phyloP scores from a whole-genome alignment of 1,284 basidiomycete genomes.

The Taiwanofungus camphoratus region DNA sequence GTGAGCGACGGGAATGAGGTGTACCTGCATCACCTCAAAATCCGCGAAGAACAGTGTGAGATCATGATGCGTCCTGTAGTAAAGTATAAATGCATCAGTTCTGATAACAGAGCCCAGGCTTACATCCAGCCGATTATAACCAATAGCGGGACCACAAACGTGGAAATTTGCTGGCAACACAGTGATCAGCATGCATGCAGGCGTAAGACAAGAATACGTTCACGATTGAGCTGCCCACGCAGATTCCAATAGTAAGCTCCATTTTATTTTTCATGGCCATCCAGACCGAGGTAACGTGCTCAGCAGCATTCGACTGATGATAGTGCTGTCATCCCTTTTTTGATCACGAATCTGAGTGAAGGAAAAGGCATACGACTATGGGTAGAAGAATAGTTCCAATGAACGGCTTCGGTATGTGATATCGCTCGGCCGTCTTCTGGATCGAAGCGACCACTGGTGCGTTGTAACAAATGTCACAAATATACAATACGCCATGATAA shows the following conservation, averaged over 20 bases:
- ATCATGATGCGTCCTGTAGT: conserved; percentile 59
- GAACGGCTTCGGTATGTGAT: conserved; percentile 78
- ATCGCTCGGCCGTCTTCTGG: conserved; percentile 80
- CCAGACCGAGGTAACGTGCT: conserved; percentile 80
- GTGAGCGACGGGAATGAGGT: background rate
- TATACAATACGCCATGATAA: background rate
- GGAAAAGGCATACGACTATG: conserved; percentile 49
- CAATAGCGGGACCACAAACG: conserved; percentile 81
- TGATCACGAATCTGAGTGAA: background rate
- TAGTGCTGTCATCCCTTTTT: background rate
- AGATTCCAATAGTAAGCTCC: conserved; percentile 84
- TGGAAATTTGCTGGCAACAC: conserved; percentile 71
- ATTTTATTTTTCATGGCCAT: conserved; percentile 89
- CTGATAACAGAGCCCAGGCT: conserved; percentile 21
- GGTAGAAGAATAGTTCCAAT: conserved; percentile 74
- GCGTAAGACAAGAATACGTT: conserved; percentile 24
- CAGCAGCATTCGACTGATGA: conserved; percentile 67
- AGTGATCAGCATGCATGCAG: conserved; percentile 1
- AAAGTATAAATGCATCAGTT: conserved; percentile 8
- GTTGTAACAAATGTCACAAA: background rate
- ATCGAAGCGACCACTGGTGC: conserved; percentile 78
- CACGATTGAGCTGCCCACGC: conserved; percentile 86
- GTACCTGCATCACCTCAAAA: conserved; percentile 61
- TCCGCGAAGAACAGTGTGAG: conserved; percentile 82
- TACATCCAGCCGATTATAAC: conserved; percentile 81